Conservation (phyloP, 2,329 filamentous ascomycete species). For the Colletotrichum tropicicola region DNA sequence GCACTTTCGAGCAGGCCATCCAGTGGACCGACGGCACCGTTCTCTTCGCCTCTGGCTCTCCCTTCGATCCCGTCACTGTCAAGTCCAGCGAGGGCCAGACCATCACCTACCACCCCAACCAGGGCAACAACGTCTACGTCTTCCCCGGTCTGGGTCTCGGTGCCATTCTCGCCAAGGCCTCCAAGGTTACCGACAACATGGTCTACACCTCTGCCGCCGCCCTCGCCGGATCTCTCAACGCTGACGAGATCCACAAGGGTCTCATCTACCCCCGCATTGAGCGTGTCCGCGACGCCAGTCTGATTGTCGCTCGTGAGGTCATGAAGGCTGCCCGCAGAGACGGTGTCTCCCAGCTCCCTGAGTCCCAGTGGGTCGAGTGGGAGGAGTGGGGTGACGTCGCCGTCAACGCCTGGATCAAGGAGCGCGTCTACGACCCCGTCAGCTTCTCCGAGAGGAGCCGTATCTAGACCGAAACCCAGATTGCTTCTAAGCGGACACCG, state of each 20-base stretch:
- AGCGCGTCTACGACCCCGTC: slow-evolving; percentile 67
- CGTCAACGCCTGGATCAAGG: slow-evolving; percentile 68
- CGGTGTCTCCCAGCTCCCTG: slow-evolving; percentile 75
- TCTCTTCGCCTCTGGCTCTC: slow-evolving; percentile 94
- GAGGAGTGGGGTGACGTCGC: slow-evolving; percentile 75
- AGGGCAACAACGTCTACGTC: slow-evolving; percentile 90
- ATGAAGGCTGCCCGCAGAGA: slow-evolving; percentile 91
- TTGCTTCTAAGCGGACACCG: background rate
- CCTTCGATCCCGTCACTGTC: slow-evolving; percentile 79
- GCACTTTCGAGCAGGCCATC: slow-evolving; percentile 94
- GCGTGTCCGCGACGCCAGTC: slow-evolving; percentile 89
- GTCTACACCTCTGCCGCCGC: slow-evolving; percentile 92
- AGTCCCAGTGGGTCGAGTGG: slow-evolving; percentile 77
- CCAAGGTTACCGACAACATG: slow-evolving; percentile 91
- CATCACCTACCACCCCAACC: slow-evolving; percentile 78
- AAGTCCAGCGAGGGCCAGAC: slow-evolving; percentile 66
- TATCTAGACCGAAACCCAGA: slow-evolving; percentile 15
- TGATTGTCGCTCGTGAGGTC: slow-evolving; percentile 87
- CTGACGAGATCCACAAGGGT: slow-evolving; percentile 82
- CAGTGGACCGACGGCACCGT: slow-evolving; percentile 89
- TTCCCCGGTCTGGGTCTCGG: slow-evolving; percentile 97
- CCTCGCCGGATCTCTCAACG: slow-evolving; percentile 79
- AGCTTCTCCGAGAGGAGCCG: slow-evolving; percentile 45
- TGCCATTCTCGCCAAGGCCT: slow-evolving; percentile 89
- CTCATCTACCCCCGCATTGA: slow-evolving; percentile 92